A percentile compares a stretch with the other conserved stretches of the same genome.
These are phyloP conservation scores for Lachnellula cervina DNA, from an alignment of 2,329 filamentous ascomycete genomes.

Conservation along the genomic window DNA sequence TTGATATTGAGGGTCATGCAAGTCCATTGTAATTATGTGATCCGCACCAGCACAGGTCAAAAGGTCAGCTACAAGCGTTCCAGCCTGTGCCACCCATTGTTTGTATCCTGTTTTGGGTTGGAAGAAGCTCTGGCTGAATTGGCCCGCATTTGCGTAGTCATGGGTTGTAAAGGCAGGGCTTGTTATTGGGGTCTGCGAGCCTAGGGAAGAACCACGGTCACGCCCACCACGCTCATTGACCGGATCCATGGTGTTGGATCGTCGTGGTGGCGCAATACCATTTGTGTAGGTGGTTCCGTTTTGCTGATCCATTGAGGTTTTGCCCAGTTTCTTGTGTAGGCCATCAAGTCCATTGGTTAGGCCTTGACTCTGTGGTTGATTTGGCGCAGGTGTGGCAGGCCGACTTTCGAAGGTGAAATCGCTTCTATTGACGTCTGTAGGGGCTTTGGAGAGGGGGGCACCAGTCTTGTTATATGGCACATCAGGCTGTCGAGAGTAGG, in stretches of 20 bases:
- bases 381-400: slow-evolving; percentile 76
- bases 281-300: slow-evolving; percentile 38
- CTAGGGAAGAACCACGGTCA: slow-evolving; percentile 20
- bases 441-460: slow-evolving; percentile 73
- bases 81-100: slow-evolving; percentile 97
- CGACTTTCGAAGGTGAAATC: slow-evolving; percentile 89
- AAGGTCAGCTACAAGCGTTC: slow-evolving; percentile 89
- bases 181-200: slow-evolving; percentile 15
- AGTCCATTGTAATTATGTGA: slow-evolving; percentile 96
- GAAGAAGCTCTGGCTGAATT: slow-evolving; percentile 54
- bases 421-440: slow-evolving; percentile 45
- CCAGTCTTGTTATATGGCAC: slow-evolving; percentile 95
- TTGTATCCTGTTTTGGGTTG: slow-evolving; percentile 90
- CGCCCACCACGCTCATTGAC: slow-evolving; percentile 25
- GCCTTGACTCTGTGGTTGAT: slow-evolving; percentile 60
- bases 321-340: slow-evolving; percentile 69
- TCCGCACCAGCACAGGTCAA: slow-evolving; percentile 94
- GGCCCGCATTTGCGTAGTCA: slow-evolving; percentile 56
- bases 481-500: slow-evolving; percentile 93
- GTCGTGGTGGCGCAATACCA: slow-evolving; percentile 32
- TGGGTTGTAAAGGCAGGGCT: slow-evolving; percentile 50
- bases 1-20: slow-evolving; percentile 95
- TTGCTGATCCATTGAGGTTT: slow-evolving; percentile 56
- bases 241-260: slow-evolving; percentile 37
- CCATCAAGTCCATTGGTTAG: slow-evolving; percentile 59